Percentiles rank a stretch among this genome's conserved stretches.
Evolutionary conservation across 2,329 filamentous ascomycete species (phyloP).

Genomic region (Aschersonia sp.): DNA sequence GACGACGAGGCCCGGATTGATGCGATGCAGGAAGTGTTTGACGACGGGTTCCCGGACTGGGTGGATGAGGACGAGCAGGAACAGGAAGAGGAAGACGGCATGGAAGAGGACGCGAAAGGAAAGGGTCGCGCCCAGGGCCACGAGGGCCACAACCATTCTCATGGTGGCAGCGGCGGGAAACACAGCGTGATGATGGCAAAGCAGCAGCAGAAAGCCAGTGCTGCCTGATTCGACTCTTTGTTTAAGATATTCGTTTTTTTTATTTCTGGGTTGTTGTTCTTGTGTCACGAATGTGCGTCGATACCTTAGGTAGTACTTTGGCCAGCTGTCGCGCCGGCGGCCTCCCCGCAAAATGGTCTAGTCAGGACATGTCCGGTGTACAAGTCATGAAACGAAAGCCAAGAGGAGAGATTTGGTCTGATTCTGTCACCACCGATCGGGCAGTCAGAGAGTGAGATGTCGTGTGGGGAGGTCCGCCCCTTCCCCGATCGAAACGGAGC

Average conservation of each 20-base stretch:
- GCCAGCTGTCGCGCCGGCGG: no score
- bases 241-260: no score
- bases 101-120: slow-evolving; percentile 10
- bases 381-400: no score
- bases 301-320: no score
- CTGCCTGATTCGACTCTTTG: background rate
- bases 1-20: slow-evolving; percentile 26
- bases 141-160: slow-evolving; percentile 4
- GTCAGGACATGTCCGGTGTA: no score
- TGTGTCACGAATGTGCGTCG: no score
- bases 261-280: no score
- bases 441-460: background rate
- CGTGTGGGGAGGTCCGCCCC: background rate
- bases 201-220: background rate
- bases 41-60: slow-evolving; percentile 46
- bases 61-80: slow-evolving; percentile 25
- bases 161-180: background rate
- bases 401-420: no score
- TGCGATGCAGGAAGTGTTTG: slow-evolving; percentile 33
- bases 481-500: background rate
- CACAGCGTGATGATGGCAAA: background rate
- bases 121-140: slow-evolving; percentile 7
- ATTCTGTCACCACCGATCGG: background rate
- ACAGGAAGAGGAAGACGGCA: slow-evolving; percentile 18
- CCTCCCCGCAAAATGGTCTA: no score